Percentiles rank a stretch among this genome's conserved stretches.
phyloP scores from a whole-genome alignment of 306 rosid species.

The Elaeagnus macrophylla region DNA sequence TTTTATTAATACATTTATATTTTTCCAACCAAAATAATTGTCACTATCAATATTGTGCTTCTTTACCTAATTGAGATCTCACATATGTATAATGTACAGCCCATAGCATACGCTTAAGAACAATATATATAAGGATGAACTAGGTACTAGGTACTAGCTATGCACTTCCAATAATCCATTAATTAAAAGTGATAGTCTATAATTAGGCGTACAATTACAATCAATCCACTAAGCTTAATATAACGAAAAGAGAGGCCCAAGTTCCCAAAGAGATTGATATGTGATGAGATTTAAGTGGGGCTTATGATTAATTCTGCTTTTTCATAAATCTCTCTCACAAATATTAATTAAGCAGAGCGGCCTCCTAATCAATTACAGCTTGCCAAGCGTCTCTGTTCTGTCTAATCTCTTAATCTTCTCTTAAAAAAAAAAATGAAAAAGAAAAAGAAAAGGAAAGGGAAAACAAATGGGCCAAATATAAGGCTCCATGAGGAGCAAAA shows the following conservation, averaged over 20 bases:
- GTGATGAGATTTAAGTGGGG: constrained; percentile 56
- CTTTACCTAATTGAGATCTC: no score
- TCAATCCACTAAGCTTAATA: constrained; percentile 17
- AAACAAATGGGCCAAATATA: constrained; percentile 23
- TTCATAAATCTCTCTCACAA: constrained; percentile 30
- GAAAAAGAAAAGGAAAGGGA: constrained; percentile 15
- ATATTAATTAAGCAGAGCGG: constrained; percentile 30
- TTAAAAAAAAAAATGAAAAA: constrained; percentile 15
- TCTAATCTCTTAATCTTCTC: constrained; percentile 13
- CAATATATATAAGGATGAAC: no score
- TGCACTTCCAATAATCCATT: no score
- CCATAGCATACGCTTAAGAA: no score
- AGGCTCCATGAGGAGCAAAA: constrained; percentile 32
- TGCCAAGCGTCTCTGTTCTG: constrained; percentile 43
- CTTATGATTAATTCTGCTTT: constrained; percentile 40
- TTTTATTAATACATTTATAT: no score
- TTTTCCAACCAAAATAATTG: no score
- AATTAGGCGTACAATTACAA: not conserved
- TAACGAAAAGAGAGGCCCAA: constrained; percentile 65
- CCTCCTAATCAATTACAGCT: constrained; percentile 47
- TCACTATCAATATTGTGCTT: no score
- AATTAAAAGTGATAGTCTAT: no score
- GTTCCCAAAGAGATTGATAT: constrained; percentile 90
- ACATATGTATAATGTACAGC: no score
- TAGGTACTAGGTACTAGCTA: no score